Conservation (phyloP, 2,329 filamentous ascomycete genomes). For the Calonectria pseudoturangicola region DNA sequence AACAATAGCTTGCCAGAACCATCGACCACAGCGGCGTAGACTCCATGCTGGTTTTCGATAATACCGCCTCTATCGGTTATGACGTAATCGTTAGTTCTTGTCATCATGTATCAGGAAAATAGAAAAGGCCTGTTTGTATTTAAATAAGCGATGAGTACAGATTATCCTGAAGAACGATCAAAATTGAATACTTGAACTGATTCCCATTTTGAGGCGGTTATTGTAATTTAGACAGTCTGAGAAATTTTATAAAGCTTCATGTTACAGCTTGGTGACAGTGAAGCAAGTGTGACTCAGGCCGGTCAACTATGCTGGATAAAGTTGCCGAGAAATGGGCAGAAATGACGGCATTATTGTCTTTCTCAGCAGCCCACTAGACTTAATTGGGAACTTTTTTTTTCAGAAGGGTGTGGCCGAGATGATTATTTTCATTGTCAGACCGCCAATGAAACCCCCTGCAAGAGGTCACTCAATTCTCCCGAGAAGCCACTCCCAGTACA, state of each 20-base stretch:
- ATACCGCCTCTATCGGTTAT: constrained; percentile 62
- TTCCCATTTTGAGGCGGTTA: too few relatives aligned
- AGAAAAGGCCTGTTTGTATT: neutral
- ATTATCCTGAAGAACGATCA: neutral
- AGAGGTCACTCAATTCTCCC: too few relatives aligned
- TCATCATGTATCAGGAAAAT: neutral
- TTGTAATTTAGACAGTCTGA: too few relatives aligned
- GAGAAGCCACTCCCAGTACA: too few relatives aligned
- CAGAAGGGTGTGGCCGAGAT: neutral
- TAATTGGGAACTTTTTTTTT: neutral
- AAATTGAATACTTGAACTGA: neutral
- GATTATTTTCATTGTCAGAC: too few relatives aligned
- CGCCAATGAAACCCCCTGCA: too few relatives aligned
- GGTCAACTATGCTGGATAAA: neutral
- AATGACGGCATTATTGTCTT: neutral
- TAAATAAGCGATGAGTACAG: neutral
- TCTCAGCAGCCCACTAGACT: neutral
- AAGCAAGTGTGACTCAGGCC: neutral
- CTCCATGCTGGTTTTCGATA: constrained; percentile 65
- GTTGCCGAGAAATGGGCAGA: neutral
- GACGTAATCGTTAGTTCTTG: constrained; percentile 54
- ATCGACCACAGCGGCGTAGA: constrained; percentile 66
- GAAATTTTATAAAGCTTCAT: too few relatives aligned
- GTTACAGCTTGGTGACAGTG: too few relatives aligned
- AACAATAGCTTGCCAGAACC: constrained; percentile 61